phyloP scores from a whole-genome alignment of 345 rosid species.

The Eucalyptus camaldulensis region DNA sequence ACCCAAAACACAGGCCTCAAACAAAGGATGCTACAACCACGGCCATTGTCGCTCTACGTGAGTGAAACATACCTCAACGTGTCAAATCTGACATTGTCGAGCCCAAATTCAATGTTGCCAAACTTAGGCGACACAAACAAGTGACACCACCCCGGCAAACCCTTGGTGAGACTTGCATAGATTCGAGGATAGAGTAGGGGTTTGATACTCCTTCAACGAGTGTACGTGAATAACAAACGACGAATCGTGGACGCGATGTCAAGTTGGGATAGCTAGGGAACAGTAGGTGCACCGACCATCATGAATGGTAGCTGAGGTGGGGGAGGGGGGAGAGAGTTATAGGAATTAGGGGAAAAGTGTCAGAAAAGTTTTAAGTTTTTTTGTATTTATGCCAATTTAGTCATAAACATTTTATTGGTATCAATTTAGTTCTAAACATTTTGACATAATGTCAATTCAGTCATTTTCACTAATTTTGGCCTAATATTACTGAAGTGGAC shows the following conservation, averaged over 20 bases:
- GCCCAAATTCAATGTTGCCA: neutral
- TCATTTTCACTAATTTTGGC: too few relatives aligned
- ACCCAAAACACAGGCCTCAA: too few relatives aligned
- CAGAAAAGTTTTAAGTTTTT: too few relatives aligned
- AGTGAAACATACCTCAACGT: neutral
- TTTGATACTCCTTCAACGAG: neutral
- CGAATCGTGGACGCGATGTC: neutral
- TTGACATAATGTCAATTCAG: too few relatives aligned
- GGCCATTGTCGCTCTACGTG: too few relatives aligned
- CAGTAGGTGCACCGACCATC: neutral
- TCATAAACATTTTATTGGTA: too few relatives aligned
- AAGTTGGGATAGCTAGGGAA: neutral
- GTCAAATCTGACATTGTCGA: neutral
- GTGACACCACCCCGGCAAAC: neutral
- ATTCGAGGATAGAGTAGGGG: neutral
- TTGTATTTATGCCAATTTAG: too few relatives aligned
- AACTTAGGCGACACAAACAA: neutral
- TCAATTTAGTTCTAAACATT: too few relatives aligned
- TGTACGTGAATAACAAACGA: neutral
- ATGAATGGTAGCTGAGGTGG: neutral
- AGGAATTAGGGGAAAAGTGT: too few relatives aligned
- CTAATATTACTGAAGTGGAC: too few relatives aligned
- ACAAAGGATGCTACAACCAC: too few relatives aligned
- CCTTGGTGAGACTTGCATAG: neutral
- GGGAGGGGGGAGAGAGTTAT: neutral